Evolutionary conservation across 2,329 filamentous ascomycete species (phyloP).

Genomic region (Fusarium scirpi): DNA sequence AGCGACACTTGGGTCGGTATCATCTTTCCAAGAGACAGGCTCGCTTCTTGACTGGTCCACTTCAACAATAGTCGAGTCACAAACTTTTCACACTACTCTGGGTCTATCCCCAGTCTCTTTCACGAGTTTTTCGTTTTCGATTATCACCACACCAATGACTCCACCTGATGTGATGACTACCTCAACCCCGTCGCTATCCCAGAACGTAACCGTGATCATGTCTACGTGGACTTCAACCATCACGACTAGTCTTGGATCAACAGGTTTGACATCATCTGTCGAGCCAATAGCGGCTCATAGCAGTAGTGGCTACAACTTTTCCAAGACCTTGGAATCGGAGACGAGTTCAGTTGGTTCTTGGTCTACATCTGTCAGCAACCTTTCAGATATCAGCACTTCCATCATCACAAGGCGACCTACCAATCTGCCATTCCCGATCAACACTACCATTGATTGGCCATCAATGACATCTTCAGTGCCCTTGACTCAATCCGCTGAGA

Average conservation of each 20-base stretch:
- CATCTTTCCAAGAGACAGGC: conserved; percentile 6
- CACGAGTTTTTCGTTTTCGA: conserved; percentile 13
- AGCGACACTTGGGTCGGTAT: neutral
- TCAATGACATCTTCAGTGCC: conserved; percentile 3
- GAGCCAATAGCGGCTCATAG: conserved; percentile 21
- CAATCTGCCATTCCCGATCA: conserved; percentile 31
- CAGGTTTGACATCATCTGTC: conserved; percentile 4
- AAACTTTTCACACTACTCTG: neutral
- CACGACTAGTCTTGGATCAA: conserved; percentile 21
- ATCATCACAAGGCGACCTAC: conserved; percentile 21
- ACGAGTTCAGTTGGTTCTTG: conserved; percentile 1
- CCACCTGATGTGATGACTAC: conserved; percentile 14
- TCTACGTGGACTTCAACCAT: conserved; percentile 33
- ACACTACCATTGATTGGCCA: conserved; percentile 23
- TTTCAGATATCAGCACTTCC: conserved; percentile 21
- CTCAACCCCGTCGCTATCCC: conserved; percentile 2
- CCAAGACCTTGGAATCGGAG: conserved; percentile 5
- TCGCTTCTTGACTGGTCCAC: conserved; percentile 36
- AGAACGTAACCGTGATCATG: conserved; percentile 13
- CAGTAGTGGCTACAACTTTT: conserved; percentile 28
- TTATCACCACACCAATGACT: conserved; percentile 24
- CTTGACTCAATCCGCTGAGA: neutral
- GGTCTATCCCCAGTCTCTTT: conserved; percentile 13
- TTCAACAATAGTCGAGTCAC: conserved; percentile 17
- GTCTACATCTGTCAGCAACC: conserved; percentile 3